phyloP scores from a whole-genome alignment of 2,329 filamentous ascomycete genomes.

The Trichoderma koningiopsis region DNA sequence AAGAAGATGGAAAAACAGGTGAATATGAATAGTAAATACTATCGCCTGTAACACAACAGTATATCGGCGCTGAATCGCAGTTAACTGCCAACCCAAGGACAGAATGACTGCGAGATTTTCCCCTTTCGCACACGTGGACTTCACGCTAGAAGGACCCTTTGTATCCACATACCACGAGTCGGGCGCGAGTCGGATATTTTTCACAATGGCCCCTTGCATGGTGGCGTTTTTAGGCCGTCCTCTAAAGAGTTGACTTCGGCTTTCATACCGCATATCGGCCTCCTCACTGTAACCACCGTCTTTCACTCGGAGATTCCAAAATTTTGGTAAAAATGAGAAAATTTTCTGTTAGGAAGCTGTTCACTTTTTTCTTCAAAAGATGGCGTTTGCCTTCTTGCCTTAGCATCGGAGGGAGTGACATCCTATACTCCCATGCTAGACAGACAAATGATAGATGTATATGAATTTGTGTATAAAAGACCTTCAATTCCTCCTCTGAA shows the following conservation, averaged over 20 bases:
- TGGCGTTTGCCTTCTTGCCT: constrained; percentile 21
- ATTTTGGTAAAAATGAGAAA: not conserved
- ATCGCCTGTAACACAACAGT: not conserved
- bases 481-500: not conserved
- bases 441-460: not conserved
- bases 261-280: not conserved
- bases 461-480: constrained; percentile 9
- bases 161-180: constrained; percentile 15
- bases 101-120: not conserved
- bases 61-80: not conserved
- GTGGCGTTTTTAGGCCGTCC: constrained; percentile 15
- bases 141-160: not conserved
- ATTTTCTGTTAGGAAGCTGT: not conserved
- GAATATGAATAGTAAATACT: not conserved
- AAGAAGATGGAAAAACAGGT: not conserved
- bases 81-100: not conserved
- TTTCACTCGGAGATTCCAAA: not conserved
- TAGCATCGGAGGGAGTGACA: not conserved
- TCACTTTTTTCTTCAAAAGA: not conserved
- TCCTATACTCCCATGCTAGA: not conserved
- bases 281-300: not conserved
- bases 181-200: not conserved
- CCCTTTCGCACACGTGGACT: constrained; percentile 9
- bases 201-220: not conserved
- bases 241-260: not conserved